phyloP scores from a whole-genome alignment of 306 rosid genomes.

The Dicorynia guianensis region DNA sequence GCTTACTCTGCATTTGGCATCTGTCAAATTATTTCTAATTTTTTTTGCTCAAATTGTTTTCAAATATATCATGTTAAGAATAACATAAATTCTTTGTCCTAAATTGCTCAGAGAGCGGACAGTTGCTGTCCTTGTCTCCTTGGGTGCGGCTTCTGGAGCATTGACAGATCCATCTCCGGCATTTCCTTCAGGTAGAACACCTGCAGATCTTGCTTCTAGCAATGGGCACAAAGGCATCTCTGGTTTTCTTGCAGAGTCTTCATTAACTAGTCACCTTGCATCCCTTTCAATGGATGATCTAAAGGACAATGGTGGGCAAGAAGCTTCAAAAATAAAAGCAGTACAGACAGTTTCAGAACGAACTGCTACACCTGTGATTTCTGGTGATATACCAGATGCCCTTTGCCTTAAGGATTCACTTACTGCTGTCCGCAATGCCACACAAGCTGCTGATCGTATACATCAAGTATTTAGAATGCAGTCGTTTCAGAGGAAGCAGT shows the following conservation, averaged over 20 bases:
- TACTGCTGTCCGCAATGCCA: conserved; percentile 84
- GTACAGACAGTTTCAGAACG: conserved; percentile 78
- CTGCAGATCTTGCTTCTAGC: conserved; percentile 84
- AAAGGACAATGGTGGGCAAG: conserved; percentile 52
- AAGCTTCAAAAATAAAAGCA: conserved; percentile 50
- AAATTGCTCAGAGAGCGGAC: conserved; percentile 70
- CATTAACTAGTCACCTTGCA: conserved; percentile 60
- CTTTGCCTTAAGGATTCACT: conserved; percentile 83
- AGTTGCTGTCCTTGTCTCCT: conserved; percentile 69
- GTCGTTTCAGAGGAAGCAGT: conserved; percentile 77
- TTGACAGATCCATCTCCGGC: conserved; percentile 81
- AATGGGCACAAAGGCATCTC: conserved; percentile 86
- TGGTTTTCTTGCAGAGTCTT: conserved; percentile 82
- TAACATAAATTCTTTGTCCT: conserved; percentile 32
- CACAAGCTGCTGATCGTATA: conserved; percentile 87
- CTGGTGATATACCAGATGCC: conserved; percentile 61
- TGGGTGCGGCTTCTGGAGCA: conserved; percentile 73
- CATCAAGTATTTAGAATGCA: conserved; percentile 77
- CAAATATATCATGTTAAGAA: conserved; percentile 26
- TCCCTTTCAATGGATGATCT: conserved; percentile 64
- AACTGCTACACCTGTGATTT: conserved; percentile 62
- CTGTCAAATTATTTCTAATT: background rate
- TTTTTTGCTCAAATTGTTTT: background rate
- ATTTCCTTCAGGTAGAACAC: conserved; percentile 61
- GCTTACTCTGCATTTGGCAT: conserved; percentile 7